Base-by-base conservation (phyloP, 495 filamentous ascomycete genomes). In the Aspergillus asperescens region DNA sequence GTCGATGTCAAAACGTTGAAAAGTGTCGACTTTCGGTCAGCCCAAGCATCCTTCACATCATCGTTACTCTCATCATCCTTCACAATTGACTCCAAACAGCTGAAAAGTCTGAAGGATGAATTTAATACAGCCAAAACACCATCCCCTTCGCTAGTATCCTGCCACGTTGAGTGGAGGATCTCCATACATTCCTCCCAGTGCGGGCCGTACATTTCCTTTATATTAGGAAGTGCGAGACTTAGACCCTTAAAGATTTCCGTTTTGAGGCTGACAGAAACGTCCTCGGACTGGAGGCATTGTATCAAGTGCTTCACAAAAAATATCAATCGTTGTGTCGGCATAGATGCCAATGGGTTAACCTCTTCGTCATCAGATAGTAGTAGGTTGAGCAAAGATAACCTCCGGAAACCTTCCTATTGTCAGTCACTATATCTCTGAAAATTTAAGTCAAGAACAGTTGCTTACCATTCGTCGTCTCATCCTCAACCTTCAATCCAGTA, bases 221-320 rank as follows among this genome's bases (percentile, higher is more conserved):
- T 81, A 25, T 75, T 74, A 40, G 87, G 87, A 12, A 96, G 67
- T 8, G 94, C 69, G n/a, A 70, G 62, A 1, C 74, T 65, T 29
- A 97, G 65, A 1, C 74, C 77, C 54, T 83, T 84, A 50, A 84
- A 81, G 1, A 89, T 77, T 28, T 77, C 74, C 8, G 71, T 60
- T 50, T 64, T 73, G 37, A 79, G 48, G 22, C 66, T 63, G 13
- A 67, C 54, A 16, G 68, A 54, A 7, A 70, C 45, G 1, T 73
- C 60, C n/a, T 77, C 73, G 0, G 78, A 76, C 27, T 85, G 74
- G 1, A 88, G 65, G 80, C 86, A 90, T 15, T 80, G 75, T 7
- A 85, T 74, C 6, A 96, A 68, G 56, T 91, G 82, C 64, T 89
- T 88, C 25, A 90, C 78, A 20, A 91, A 82, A 61, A 95, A 89